Evolutionary conservation across 225 moss, liverwort and hornwort species (phyloP).

Genomic region (Physcomitrellopsis africana): DNA sequence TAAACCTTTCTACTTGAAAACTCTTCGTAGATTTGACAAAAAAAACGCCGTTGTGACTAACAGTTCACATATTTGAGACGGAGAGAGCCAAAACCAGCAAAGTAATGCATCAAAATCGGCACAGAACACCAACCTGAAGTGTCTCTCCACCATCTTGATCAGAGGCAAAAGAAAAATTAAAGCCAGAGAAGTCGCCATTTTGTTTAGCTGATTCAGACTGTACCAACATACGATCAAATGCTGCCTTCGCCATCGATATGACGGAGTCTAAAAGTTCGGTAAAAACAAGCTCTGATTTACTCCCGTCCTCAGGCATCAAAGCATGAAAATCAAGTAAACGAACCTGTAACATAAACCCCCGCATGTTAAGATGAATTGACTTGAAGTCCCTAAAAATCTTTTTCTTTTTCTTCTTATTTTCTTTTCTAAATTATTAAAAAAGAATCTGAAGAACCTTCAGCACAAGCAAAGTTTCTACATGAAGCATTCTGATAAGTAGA

Average conservation of each 20-base stretch:
- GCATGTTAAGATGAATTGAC: conserved; percentile 14
- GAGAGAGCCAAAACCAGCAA: background rate
- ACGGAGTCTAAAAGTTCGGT: conserved; percentile 80
- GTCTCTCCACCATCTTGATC: conserved; percentile 64
- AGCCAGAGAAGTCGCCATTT: conserved; percentile 72
- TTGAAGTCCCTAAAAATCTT: background rate
- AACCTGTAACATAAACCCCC: conserved; percentile 42
- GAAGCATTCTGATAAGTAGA: background rate
- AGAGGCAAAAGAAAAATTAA: conserved; percentile 53
- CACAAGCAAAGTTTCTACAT: conserved; percentile 4
- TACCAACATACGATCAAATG: conserved; percentile 76
- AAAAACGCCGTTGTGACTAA: background rate
- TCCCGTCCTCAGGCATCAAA: conserved; percentile 76
- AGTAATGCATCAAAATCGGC: conserved; percentile 4
- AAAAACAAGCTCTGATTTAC: conserved; percentile 62
- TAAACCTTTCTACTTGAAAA: background rate
- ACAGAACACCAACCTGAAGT: conserved; percentile 46
- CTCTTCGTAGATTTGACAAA: background rate
- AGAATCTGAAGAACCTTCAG: background rate
- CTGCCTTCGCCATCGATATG: conserved; percentile 76
- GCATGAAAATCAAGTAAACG: conserved; percentile 86
- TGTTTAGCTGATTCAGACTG: conserved; percentile 73
- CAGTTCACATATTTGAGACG: background rate
- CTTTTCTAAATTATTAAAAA: too few species aligned
- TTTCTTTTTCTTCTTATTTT: too few species aligned